Evolutionary conservation across 2,329 filamentous ascomycete genomes (phyloP).

Genomic region (Elsinoe perseae): DNA sequence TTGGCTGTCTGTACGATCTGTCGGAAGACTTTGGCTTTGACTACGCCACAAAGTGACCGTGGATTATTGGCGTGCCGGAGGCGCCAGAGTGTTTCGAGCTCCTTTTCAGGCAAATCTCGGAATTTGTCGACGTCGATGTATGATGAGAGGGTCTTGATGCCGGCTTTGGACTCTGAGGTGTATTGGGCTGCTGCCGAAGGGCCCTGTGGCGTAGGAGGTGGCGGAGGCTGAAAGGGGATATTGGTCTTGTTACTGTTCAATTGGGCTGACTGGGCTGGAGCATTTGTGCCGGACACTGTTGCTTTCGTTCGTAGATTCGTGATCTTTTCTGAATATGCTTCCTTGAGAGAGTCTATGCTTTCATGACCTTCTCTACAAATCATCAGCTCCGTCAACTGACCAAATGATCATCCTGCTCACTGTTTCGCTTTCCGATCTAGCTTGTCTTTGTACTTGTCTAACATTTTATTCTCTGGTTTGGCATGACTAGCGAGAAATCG

Average conservation of each 20-base stretch:
- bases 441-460: slow-evolving; percentile 83
- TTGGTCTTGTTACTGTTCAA: slow-evolving; percentile 16
- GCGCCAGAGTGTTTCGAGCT: slow-evolving; percentile 85
- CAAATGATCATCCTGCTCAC: slow-evolving; percentile 30
- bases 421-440: slow-evolving; percentile 72
- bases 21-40: slow-evolving; percentile 66
- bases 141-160: slow-evolving; percentile 57
- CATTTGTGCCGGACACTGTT: slow-evolving; percentile 45
- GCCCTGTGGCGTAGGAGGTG: slow-evolving; percentile 26
- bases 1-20: slow-evolving; percentile 65
- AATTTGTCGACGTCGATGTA: slow-evolving; percentile 77
- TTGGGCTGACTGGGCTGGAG: slow-evolving; percentile 28
- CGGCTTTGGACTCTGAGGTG: slow-evolving; percentile 34
- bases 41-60: slow-evolving; percentile 72
- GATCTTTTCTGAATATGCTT: slow-evolving; percentile 81
- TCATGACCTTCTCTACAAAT: slow-evolving; percentile 49
- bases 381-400: slow-evolving; percentile 10
- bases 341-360: slow-evolving; percentile 67
- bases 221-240: slow-evolving; percentile 31
- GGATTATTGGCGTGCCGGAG: slow-evolving; percentile 69
- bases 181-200: slow-evolving; percentile 24
- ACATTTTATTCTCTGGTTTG: slow-evolving; percentile 52
- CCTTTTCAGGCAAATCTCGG: slow-evolving; percentile 62
- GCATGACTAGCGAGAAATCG: slow-evolving; percentile 79
- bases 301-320: slow-evolving; percentile 60